Percentiles rank a stretch among this genome's conserved stretches.
phyloP scores from a whole-genome alignment of 768 basidiomycete genomes.

The Termitomyces titanicus region DNA sequence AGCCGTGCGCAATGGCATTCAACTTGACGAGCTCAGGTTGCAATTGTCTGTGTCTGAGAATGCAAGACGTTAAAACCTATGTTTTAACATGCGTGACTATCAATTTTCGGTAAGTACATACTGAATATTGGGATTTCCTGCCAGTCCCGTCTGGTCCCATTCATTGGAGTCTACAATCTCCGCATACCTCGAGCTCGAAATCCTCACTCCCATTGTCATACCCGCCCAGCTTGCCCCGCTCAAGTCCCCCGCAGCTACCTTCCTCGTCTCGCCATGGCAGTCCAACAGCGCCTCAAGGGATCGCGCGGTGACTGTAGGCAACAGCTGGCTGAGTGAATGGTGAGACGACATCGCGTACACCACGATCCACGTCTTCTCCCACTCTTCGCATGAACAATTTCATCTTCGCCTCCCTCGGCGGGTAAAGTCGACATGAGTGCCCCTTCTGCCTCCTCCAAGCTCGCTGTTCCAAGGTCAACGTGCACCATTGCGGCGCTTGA shows the following conservation, averaged over 20 bases:
- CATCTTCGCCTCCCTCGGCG: conserved; percentile 69
- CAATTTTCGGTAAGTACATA: no score
- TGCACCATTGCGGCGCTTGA: conserved; percentile 51
- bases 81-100: no score
- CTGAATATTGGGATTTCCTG: no score
- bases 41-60: no score
- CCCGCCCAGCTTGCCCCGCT: conserved; percentile 59
- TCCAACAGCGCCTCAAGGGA: conserved; percentile 75
- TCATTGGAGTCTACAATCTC: conserved; percentile 73
- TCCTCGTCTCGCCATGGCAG: conserved; percentile 66
- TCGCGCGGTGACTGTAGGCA: conserved; percentile 59
- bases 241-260: conserved; percentile 54
- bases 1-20: no score
- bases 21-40: no score
- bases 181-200: conserved; percentile 91
- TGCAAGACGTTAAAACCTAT: no score
- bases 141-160: no score
- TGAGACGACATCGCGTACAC: conserved; percentile 95
- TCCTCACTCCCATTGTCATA: conserved; percentile 74
- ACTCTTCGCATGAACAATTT: conserved; percentile 96
- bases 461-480: conserved; percentile 61
- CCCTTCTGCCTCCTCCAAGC: conserved; percentile 26
- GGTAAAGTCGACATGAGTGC: conserved; percentile 75
- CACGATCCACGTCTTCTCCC: conserved; percentile 86
- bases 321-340: conserved; percentile 96